Percentiles rank a stretch among this genome's conserved stretches.
phyloP scores from a whole-genome alignment of 2,329 filamentous ascomycete genomes.

The Lecanoromycetidae sp. region DNA sequence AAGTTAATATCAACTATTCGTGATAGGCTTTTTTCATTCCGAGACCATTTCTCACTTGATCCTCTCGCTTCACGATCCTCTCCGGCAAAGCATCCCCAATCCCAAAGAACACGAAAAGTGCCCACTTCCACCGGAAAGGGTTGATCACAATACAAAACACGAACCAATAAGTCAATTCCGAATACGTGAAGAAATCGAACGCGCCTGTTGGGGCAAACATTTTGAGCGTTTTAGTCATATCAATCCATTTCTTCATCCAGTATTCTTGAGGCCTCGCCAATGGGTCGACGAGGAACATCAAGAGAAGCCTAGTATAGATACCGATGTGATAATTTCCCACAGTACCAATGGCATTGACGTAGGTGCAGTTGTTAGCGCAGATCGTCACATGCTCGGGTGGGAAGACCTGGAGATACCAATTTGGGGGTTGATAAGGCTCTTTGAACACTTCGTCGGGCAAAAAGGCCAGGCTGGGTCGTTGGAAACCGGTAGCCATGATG shows the following conservation, averaged over 20 bases:
- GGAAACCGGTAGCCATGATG: conserved; percentile 73
- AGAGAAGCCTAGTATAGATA: conserved; percentile 72
- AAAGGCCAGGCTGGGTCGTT: conserved; percentile 60
- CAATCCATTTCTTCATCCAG: conserved; percentile 79
- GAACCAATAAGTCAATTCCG: conserved; percentile 78
- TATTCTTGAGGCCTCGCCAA: conserved; percentile 57
- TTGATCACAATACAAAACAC: conserved; percentile 66
- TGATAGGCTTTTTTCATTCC: conserved; percentile 29
- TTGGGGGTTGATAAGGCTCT: conserved; percentile 63
- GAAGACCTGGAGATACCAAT: conserved; percentile 83
- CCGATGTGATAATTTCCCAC: conserved; percentile 69
- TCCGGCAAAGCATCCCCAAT: conserved; percentile 55
- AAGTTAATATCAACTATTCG: too few relatives aligned
- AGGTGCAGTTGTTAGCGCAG: conserved; percentile 64
- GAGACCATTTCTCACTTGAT: conserved; percentile 44
- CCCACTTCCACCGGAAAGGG: conserved; percentile 87
- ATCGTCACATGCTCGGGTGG: conserved; percentile 61
- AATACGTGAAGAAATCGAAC: conserved; percentile 83
- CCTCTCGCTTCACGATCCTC: conserved; percentile 54
- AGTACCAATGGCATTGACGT: conserved; percentile 65
- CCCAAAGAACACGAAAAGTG: conserved; percentile 67
- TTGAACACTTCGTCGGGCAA: conserved; percentile 61
- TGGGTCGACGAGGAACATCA: conserved; percentile 77
- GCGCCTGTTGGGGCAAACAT: conserved; percentile 56
- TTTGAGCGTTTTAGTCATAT: conserved; percentile 67